These are phyloP conservation scores for Pseudoscleropodium purum DNA, from an alignment of 225 moss, liverwort and hornwort species.

Conservation along the genomic window DNA sequence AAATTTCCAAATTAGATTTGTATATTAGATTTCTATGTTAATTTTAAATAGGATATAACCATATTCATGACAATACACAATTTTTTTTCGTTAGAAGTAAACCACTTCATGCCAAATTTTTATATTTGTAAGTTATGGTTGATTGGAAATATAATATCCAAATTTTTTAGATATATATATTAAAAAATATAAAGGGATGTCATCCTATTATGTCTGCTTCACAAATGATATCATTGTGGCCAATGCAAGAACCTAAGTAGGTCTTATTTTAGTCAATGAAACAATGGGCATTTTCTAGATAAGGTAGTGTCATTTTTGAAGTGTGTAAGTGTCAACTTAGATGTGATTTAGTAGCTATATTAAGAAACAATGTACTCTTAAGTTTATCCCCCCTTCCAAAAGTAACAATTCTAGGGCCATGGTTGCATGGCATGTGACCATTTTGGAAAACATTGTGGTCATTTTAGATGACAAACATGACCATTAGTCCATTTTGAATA, in stretches of 20 bases:
- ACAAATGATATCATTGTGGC: not conserved
- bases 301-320: not conserved
- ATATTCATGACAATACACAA: not conserved
- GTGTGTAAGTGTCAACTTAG: not conserved
- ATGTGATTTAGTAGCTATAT: not conserved
- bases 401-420: not conserved
- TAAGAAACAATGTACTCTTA: not conserved
- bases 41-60: not conserved
- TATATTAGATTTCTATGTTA: not conserved
- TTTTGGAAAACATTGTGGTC: not conserved
- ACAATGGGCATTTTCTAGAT: not conserved
- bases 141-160: not conserved
- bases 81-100: not conserved
- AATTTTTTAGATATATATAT: not conserved
- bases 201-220: not conserved
- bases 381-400: not conserved
- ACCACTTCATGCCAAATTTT: not conserved
- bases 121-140: rapidly evolving
- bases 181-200: not conserved
- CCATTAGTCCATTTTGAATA: not conserved
- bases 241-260: not conserved
- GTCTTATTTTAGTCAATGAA: not conserved
- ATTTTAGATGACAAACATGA: not conserved
- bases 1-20: not conserved
- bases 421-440: not conserved